A percentile compares a stretch with the other conserved stretches of the same genome.
These are phyloP conservation scores for Oryza glaberrima DNA, from an alignment of 176 grass and related monocot species.

Conservation along the genomic window DNA sequence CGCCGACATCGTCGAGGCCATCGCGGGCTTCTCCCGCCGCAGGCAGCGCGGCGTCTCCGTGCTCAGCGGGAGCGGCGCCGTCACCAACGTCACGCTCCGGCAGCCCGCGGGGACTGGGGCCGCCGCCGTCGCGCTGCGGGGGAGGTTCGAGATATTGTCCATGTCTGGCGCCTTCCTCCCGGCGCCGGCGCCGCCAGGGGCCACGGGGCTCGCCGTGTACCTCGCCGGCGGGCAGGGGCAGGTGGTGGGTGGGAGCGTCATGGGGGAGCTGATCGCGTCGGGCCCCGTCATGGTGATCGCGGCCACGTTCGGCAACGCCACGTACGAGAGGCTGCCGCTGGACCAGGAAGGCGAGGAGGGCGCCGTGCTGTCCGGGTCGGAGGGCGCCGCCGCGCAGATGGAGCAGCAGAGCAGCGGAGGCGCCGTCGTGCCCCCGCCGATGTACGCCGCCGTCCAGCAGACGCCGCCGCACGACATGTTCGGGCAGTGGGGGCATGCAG, in stretches of 20 bases:
- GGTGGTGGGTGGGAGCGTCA: conserved; percentile 80
- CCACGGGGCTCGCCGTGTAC: conserved; percentile 83
- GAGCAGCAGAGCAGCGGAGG: conserved; percentile 47
- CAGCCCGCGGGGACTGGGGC: conserved; percentile 54
- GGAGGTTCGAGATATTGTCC: conserved; percentile 81
- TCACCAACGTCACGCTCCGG: conserved; percentile 78
- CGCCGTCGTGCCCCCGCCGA: conserved; percentile 41
- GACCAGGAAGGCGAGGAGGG: conserved; percentile 58
- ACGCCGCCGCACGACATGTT: conserved; percentile 69
- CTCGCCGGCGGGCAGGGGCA: conserved; percentile 82
- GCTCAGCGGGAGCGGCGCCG: conserved; percentile 78
- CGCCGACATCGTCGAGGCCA: conserved; percentile 83
- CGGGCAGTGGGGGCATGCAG: conserved; percentile 68
- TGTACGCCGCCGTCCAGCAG: conserved; percentile 53
- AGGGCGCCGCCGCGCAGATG: conserved; percentile 41
- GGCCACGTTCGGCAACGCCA: conserved; percentile 86
- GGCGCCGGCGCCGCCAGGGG: conserved; percentile 59
- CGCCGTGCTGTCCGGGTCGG: conserved; percentile 52
- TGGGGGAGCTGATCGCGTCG: conserved; percentile 77
- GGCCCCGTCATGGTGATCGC: conserved; percentile 97
- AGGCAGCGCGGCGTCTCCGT: conserved; percentile 83
- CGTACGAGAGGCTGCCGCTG: conserved; percentile 84
- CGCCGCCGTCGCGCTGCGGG: conserved; percentile 59
- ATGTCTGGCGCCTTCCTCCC: conserved; percentile 89
- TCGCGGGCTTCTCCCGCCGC: conserved; percentile 71